A percentile compares a stretch with the other conserved stretches of the same genome.
Conservation (phyloP, 2,329 filamentous ascomycete species). For the Botryotinia calthae region DNA sequence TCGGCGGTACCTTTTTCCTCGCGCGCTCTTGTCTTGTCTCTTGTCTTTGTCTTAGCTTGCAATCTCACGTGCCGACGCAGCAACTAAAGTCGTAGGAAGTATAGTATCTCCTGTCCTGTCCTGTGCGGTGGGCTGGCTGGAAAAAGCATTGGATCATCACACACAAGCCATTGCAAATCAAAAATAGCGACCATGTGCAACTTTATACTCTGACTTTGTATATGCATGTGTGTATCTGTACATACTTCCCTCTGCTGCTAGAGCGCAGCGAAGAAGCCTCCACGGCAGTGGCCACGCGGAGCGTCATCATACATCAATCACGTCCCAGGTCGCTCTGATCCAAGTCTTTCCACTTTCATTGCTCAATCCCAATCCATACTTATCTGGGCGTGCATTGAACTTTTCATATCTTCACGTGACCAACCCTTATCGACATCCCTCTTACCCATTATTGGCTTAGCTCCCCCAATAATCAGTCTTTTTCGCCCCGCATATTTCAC, state of each 20-base stretch:
- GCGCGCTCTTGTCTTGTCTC: neutral
- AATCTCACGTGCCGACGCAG: neutral
- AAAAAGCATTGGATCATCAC: too few species aligned
- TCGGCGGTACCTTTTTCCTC: neutral
- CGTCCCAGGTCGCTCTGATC: neutral
- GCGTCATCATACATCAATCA: neutral
- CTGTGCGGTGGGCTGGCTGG: too few species aligned
- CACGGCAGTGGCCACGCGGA: neutral
- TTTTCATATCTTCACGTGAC: neutral
- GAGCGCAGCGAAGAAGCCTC: neutral
- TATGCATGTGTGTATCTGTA: too few species aligned
- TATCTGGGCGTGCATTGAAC: neutral
- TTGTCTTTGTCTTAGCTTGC: too few species aligned
- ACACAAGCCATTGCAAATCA: neutral
- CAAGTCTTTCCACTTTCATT: too few species aligned
- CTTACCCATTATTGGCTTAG: neutral
- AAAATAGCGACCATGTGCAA: too few species aligned
- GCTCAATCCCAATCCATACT: neutral
- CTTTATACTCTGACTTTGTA: too few species aligned
- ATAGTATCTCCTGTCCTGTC: too few species aligned
- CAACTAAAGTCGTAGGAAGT: too few species aligned
- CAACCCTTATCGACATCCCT: neutral
- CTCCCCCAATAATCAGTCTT: neutral
- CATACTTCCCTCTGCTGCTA: neutral
- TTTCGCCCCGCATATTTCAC: neutral